Conservation (phyloP, 352 stramenopile species). For the Pythium folliculosum region DNA sequence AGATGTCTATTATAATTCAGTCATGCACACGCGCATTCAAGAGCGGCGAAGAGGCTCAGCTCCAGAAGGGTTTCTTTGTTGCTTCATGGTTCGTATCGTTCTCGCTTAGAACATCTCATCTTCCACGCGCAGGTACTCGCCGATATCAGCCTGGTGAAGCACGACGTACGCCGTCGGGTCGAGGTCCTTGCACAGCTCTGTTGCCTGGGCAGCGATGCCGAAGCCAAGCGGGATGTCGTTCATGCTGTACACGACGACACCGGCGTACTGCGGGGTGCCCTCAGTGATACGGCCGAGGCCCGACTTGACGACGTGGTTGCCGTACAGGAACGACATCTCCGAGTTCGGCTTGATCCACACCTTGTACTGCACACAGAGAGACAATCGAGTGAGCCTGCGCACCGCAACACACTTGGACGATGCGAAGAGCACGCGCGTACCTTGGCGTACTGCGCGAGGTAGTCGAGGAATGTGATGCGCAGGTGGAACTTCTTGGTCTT, state of each 20-base stretch:
- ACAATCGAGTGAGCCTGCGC: slow-evolving; percentile 4
- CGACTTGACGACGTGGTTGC: slow-evolving; percentile 99
- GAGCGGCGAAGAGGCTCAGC: neutral
- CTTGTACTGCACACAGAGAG: slow-evolving; percentile 88
- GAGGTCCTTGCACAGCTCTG: slow-evolving; percentile 95
- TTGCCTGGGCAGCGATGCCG: slow-evolving; percentile 96
- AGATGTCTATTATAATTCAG: slow-evolving; percentile 27
- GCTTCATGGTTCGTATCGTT: neutral
- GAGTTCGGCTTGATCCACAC: slow-evolving; percentile 99
- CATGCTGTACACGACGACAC: slow-evolving; percentile 99
- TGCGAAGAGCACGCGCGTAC: slow-evolving; percentile 30
- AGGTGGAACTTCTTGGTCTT: slow-evolving; percentile 99
- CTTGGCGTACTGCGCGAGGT: slow-evolving; percentile 98
- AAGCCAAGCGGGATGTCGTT: slow-evolving; percentile 98
- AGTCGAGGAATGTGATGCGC: slow-evolving; percentile 98
- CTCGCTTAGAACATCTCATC: slow-evolving; percentile 95
- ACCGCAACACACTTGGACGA: neutral
- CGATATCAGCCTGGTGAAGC: slow-evolving; percentile 98
- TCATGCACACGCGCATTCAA: slow-evolving; percentile 13
- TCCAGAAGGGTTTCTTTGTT: slow-evolving; percentile 4
- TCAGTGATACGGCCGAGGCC: slow-evolving; percentile 98
- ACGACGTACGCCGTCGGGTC: slow-evolving; percentile 97
- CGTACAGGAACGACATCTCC: slow-evolving; percentile 99
- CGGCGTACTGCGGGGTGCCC: slow-evolving; percentile 96
- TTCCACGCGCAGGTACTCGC: slow-evolving; percentile 98